A percentile compares a stretch with the other conserved stretches of the same genome.
Evolutionary conservation across 2,329 filamentous ascomycete species (phyloP).

Genomic region (Fusarium cyanostomum): DNA sequence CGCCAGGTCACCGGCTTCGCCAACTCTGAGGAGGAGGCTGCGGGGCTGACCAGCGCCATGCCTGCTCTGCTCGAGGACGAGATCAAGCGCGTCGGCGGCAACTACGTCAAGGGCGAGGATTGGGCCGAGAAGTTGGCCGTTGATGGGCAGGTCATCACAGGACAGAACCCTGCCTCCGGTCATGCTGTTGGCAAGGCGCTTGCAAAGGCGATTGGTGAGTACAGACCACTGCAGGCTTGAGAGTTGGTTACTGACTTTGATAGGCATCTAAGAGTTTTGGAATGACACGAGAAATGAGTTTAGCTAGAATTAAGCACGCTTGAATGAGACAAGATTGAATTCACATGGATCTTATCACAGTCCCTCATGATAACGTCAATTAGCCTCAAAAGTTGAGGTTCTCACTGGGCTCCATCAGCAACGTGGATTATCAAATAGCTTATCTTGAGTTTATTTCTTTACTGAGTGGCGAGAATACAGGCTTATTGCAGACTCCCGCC

Average conservation of each 20-base stretch:
- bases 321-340: neutral
- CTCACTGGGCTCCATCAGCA: too few species aligned
- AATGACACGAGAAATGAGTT: neutral
- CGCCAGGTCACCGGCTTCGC: constrained; percentile 69
- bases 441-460: too few species aligned
- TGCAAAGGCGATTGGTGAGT: constrained; percentile 54
- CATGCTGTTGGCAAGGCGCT: constrained; percentile 62
- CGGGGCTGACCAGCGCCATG: constrained; percentile 60
- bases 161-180: constrained; percentile 66
- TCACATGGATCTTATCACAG: too few species aligned
- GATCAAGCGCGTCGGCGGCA: constrained; percentile 61
- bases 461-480: too few species aligned
- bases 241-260: neutral
- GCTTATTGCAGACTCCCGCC: too few species aligned
- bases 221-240: neutral
- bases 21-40: constrained; percentile 64
- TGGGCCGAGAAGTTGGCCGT: constrained; percentile 61
- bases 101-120: constrained; percentile 65
- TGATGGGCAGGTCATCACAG: constrained; percentile 63
- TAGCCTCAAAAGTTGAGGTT: too few species aligned
- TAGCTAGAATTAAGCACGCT: neutral
- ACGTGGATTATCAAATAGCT: too few species aligned
- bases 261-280: neutral
- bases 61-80: constrained; percentile 68
- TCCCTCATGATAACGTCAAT: too few species aligned